Evolutionary conservation across 305 asterid genomes (phyloP).

Genomic region (Solanum hybrid): DNA sequence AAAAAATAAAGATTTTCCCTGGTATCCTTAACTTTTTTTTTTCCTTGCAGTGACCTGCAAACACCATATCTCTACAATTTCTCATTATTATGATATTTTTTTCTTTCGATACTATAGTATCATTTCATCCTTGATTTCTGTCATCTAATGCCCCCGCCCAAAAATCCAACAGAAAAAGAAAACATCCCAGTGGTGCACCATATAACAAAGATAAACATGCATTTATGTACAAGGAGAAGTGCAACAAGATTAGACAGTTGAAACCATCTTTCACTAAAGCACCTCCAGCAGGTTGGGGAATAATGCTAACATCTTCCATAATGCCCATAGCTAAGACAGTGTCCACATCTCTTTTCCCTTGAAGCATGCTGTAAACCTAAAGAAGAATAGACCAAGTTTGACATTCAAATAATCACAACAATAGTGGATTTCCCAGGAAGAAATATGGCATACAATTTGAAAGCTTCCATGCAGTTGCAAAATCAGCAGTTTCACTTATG

Average conservation of each 20-base stretch:
- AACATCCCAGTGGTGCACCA: neutral
- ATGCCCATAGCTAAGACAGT: slow-evolving; percentile 89
- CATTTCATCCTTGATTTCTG: neutral
- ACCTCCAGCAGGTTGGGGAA: slow-evolving; percentile 98
- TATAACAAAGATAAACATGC: neutral
- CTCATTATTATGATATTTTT: neutral
- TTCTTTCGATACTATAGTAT: too few relatives aligned
- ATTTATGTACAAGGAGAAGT: neutral
- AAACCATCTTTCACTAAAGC: slow-evolving; percentile 5
- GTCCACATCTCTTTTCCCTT: slow-evolving; percentile 91
- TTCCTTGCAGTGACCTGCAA: neutral
- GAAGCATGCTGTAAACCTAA: slow-evolving; percentile 94
- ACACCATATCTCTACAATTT: neutral
- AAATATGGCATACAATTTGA: neutral
- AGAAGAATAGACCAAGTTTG: slow-evolving; percentile 5
- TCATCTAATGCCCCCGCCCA: neutral
- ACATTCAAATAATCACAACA: neutral
- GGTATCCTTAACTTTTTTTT: neutral
- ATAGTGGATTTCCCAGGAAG: neutral
- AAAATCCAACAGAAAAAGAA: neutral
- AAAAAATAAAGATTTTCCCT: neutral
- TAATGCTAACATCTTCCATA: slow-evolving; percentile 92
- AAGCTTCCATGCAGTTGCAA: neutral
- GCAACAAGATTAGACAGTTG: neutral
- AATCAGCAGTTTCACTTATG: neutral